A percentile compares a stretch with the other conserved stretches of the same genome.
These are phyloP conservation scores for Cnidoscolus chayamansa DNA, from an alignment of 441 rosid genomes.

Conservation along the genomic window DNA sequence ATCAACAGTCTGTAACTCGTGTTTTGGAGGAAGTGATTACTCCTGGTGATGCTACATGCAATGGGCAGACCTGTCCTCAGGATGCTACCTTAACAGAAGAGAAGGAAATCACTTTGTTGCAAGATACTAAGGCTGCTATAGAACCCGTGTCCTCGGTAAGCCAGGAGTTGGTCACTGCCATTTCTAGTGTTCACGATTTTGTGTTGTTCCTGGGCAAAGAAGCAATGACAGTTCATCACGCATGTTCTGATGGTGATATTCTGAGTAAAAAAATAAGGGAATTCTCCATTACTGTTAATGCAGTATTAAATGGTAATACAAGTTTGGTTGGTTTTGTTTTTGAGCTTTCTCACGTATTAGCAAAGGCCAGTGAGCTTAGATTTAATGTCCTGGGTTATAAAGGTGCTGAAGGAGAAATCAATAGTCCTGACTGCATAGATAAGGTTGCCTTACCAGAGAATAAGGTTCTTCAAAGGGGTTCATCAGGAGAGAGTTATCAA, in stretches of 20 bases:
- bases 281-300: slow-evolving; percentile 52
- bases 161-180: slow-evolving; percentile 53
- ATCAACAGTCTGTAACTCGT: slow-evolving; percentile 27
- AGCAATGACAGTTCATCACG: slow-evolving; percentile 48
- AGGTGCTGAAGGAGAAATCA: slow-evolving; percentile 58
- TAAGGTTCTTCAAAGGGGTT: slow-evolving; percentile 44
- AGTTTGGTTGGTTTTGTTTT: slow-evolving; percentile 54
- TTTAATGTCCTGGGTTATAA: slow-evolving; percentile 57
- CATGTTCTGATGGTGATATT: slow-evolving; percentile 35
- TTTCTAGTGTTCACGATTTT: slow-evolving; percentile 69
- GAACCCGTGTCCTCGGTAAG: slow-evolving; percentile 35
- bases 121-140: slow-evolving; percentile 34
- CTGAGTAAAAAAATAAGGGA: slow-evolving; percentile 54
- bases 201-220: slow-evolving; percentile 72
- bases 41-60: slow-evolving; percentile 29
- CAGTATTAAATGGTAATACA: slow-evolving; percentile 36
- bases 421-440: slow-evolving; percentile 86
- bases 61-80: slow-evolving; percentile 32
- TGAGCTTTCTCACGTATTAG: slow-evolving; percentile 64
- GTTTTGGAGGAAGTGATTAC: slow-evolving; percentile 27
- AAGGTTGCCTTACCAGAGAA: slow-evolving; percentile 90
- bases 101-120: slow-evolving; percentile 36
- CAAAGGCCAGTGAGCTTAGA: slow-evolving; percentile 61
- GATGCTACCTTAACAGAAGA: slow-evolving; percentile 33
- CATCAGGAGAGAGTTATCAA: slow-evolving; percentile 58